Evolutionary conservation across 257 asterid genomes (phyloP).

Genomic region (Fraxinus americana): DNA sequence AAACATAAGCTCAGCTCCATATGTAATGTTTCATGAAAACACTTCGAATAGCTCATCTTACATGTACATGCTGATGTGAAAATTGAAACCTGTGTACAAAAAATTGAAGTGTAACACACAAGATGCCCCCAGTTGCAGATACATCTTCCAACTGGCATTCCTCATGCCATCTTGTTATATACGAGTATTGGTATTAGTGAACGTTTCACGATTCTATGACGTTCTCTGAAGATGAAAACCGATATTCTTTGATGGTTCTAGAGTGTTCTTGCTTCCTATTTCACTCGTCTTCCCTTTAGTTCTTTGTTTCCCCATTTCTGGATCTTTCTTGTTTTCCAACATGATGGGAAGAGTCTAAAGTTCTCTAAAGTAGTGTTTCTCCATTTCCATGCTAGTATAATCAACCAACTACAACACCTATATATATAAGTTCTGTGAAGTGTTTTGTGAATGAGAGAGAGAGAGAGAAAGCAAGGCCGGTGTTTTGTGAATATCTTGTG

Average conservation of each 20-base stretch:
- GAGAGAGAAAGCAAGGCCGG: neutral
- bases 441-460: neutral
- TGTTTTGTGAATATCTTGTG: neutral
- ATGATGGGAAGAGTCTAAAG: neutral
- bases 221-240: neutral
- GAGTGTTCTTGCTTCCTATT: neutral
- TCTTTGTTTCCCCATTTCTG: neutral
- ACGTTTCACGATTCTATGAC: neutral
- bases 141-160: neutral
- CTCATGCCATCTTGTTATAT: neutral
- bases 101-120: neutral
- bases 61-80: neutral
- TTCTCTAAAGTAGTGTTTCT: neutral
- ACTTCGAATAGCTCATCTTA: constrained; percentile 4
- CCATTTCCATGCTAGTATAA: neutral
- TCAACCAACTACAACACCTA: neutral
- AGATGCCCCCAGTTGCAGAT: no score
- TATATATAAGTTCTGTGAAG: neutral
- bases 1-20: neutral
- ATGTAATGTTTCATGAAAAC: neutral
- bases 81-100: neutral
- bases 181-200: neutral
- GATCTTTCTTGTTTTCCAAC: neutral
- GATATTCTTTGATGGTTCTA: neutral
- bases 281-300: neutral